Evolutionary conservation across 176 grass and related monocot genomes (phyloP).

Genomic region (Echinochloa phyllopogon): DNA sequence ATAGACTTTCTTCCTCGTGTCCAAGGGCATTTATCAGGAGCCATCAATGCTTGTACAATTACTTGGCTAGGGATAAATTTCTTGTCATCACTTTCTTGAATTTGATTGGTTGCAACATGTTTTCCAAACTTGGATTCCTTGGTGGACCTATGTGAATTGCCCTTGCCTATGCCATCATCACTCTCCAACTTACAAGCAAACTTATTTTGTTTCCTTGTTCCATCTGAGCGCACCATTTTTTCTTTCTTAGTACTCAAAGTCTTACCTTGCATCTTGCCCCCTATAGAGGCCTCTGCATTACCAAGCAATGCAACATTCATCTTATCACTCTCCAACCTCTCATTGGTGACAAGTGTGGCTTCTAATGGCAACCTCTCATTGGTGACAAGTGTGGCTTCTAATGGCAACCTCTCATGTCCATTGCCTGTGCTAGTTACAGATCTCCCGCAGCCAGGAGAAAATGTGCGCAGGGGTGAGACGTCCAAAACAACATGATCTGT

Average conservation of each 20-base stretch:
- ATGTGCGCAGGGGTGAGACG: not conserved
- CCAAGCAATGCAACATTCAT: conserved; percentile 17
- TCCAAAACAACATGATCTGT: not conserved
- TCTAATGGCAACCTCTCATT: conserved; percentile 5
- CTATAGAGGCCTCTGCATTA: not conserved
- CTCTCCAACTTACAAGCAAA: conserved; percentile 24
- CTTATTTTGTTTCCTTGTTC: conserved; percentile 9
- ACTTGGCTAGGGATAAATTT: conserved; percentile 2
- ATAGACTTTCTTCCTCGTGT: conserved; percentile 41
- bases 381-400: conserved; percentile 10
- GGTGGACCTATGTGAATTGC: not conserved
- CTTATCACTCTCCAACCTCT: conserved; percentile 5
- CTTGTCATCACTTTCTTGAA: conserved; percentile 15
- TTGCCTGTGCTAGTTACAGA: not conserved
- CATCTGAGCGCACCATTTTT: not conserved
- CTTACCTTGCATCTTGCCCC: not conserved
- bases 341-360: not conserved
- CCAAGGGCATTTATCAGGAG: conserved; percentile 57
- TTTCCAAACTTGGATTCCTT: conserved; percentile 11
- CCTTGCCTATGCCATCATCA: conserved; percentile 14
- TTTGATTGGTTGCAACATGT: conserved; percentile 5
- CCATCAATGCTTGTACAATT: conserved; percentile 63
- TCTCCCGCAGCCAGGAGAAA: not conserved
- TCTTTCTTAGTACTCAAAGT: not conserved
- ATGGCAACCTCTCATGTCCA: not conserved